Evolutionary conservation across 441 rosid genomes (phyloP), one percentile per base, ranked within the genome.

Genomic region (Mallotus japonicus): DNA sequence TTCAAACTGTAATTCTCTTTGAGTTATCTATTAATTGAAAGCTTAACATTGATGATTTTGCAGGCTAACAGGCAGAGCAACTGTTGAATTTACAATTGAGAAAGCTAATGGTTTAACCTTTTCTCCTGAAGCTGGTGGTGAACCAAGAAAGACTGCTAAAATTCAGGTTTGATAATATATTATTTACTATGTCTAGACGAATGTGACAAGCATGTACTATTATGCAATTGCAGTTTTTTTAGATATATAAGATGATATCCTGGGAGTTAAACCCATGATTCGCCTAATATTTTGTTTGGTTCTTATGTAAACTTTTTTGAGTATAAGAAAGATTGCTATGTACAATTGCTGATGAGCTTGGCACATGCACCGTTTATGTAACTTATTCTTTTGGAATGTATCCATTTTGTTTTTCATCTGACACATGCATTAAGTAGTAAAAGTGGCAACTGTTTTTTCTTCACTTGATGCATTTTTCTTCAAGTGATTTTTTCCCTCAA

Each of bases 41-140:
- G 46, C 28, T 10, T 8, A 51, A 28, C 49, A 10, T 12, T 61
- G 34, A 34, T 59, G 47, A 24, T 24, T 67, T 16, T 80, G 72
- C 69, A 95, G 97, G 88, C 85, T 92, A 75, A 85, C 91, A 61
- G 99, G 99, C 56, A 88, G 99, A 84, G 96, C 88, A 77, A 84
- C 76, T 24, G 89, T 92, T 65, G 96, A 92, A 81, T 82, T 95
- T 81, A 90, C 84, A 20, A 75, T 95, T 71, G 95, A 87, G 84
- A 95, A 84, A 85, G 89, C 81, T 66, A 97, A 91, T 82, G 93
- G 93, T 84, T 85, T 94, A 15, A 71, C 90, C 74, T 92, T 95
- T 88, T 76, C 96, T 71, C 86, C 95, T 6, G 90, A 87, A 88
- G 77, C 90, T 51, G 90, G 98, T 3, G 97, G 97, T 70, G 87